Base-by-base conservation (phyloP, 1,284 basidiomycete genomes). In the Flammula alnicola region DNA sequence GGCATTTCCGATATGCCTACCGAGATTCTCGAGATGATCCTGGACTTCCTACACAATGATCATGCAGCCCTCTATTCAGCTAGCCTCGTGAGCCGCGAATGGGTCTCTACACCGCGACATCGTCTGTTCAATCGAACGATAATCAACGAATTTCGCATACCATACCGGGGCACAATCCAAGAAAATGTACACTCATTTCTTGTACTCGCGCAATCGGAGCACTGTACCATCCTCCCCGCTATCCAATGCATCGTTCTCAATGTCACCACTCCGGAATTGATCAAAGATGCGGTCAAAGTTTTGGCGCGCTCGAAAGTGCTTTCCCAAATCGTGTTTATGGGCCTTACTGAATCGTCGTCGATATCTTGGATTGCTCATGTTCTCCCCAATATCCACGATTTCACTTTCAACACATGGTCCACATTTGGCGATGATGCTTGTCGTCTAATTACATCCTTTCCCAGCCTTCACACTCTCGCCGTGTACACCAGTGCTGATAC, bases 1-100 rank as follows among this genome's bases (percentile, higher is more conserved):
- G n/a, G n/a, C n/a, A n/a, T 27, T 26, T 27, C 22, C 12, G 17
- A 45, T 14, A 22, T 22, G 12, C 44, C 35, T 3, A 12, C 26
- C 2, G 44, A 45, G 22, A 29, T 45, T 12, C 11, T 45, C 17
- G 44, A 45, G 8, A 17, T 25, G 8, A 36, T 37, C 7, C 35
- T 45, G 14, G 44, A 45, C 25, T 37, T 37, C 25, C 44, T 45
- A 16, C 35, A 45, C 35, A 35, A 45, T 25, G 44, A 45, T 17
- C n/a, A 7, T 17, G 9, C 33, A 11, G 14, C 44, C 4, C 44
- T 45, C 6, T 29, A 4, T 29, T 23, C 25, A 29, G 33, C 33
- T 8, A 45, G 44, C 12, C 44, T 45, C 16, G 44, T 45, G 33
- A 19, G 16, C 26, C 44, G 35, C 14, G 16, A 37, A 20, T 45